Base-by-base conservation (phyloP, 306 rosid genomes). In the Rosa lucieae region DNA sequence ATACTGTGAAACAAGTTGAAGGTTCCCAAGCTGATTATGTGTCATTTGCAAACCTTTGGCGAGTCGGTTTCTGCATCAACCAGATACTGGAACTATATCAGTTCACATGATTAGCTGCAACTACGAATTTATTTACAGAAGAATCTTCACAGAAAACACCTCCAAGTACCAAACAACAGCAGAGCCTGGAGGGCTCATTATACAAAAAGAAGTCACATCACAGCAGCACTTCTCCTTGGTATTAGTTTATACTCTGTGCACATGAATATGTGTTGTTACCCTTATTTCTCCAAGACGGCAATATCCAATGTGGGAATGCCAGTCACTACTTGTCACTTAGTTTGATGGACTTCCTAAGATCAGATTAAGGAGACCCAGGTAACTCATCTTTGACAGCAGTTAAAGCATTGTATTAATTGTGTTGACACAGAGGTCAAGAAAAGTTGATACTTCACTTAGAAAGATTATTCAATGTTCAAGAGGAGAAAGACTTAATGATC, bases 41-140 rank as follows among this genome's bases (percentile, higher is more conserved):
- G 99, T 88, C 92, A 95, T 85, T 87, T 95, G 99, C 85, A 95
- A 87, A 79, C 99, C 99, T 90, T 88, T 92, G 62, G 99, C 98
- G 71, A 95, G 85, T 73, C 97, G 94, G 78, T 91, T 95, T 76
- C 99, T 95, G 91, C 83, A 89, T 74, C 74, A 87, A 42, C 52
- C 15, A 55, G 81, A 81, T 46, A 75, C 77, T 10, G 21, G 21
- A 11, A 56, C 17, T 29, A 47, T 6, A 56, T 58, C 39, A 29
- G 23, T 9, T 48, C 29, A 40, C 48, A 17, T 17, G 8, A 66
- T 9, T 67, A 66, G 78, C 63, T 75, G 48, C 58, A 67, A 56
- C 58, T 39, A 40, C 47, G 29, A 65, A 61, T 15, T 72, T 63
- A 13, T 35, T 26, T 21, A 48, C 61, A 65, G 35, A 69, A 56